Conservation (phyloP, 2,329 filamentous ascomycete species). For the Ophiosphaerella korrae region DNA sequence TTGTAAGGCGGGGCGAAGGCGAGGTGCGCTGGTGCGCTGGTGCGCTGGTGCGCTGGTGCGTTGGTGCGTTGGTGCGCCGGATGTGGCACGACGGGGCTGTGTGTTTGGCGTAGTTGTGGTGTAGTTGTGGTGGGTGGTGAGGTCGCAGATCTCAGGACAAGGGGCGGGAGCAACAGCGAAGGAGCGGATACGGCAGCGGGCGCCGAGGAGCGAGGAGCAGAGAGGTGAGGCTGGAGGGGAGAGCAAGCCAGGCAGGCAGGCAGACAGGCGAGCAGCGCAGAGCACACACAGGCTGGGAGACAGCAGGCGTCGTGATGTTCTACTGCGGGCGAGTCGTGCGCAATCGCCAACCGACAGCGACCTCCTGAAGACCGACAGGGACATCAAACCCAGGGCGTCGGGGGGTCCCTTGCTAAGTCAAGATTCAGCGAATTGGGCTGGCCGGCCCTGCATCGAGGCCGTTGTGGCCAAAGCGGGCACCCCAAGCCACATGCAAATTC, state of each 20-base stretch:
- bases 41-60: background rate
- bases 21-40: background rate
- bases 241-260: background rate
- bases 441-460: conserved; percentile 23
- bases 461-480: conserved; percentile 6
- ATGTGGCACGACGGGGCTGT: conserved; percentile 12
- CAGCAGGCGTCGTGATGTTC: conserved; percentile 15
- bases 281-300: background rate
- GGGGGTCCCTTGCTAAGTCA: conserved; percentile 24
- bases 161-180: conserved; percentile 29
- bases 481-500: conserved; percentile 5
- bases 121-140: conserved; percentile 11
- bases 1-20: background rate
- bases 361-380: conserved; percentile 29
- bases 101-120: conserved; percentile 14
- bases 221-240: background rate
- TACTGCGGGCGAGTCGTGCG: conserved; percentile 20
- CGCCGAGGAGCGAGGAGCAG: conserved; percentile 7
- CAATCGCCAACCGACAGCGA: conserved; percentile 9
- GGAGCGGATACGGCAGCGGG: conserved; percentile 35
- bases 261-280: no score
- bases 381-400: conserved; percentile 25
- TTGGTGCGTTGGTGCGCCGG: conserved; percentile 1
- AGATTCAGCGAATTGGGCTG: conserved; percentile 21
- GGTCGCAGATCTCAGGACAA: conserved; percentile 11